Evolutionary conservation across 2,329 filamentous ascomycete species (phyloP).

Genomic region (Madurella fahalii): DNA sequence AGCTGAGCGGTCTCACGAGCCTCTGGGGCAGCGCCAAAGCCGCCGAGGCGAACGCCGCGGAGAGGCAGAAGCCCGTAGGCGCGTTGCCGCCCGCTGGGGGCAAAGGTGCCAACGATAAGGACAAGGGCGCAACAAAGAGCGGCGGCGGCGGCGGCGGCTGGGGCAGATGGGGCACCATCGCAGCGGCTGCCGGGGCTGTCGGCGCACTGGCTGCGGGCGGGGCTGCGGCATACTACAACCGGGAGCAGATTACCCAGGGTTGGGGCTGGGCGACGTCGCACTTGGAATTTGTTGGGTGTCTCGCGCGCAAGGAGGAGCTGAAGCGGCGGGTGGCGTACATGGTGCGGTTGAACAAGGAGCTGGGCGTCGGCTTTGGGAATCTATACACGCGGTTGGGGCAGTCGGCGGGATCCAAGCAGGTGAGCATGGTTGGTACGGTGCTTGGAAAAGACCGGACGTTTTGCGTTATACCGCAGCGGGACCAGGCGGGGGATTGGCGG

Average conservation of each 20-base stretch:
- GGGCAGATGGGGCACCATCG: conserved; percentile 80
- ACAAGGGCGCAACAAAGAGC: conserved; percentile 32
- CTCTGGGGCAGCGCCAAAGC: conserved; percentile 57
- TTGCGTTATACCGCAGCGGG: conserved; percentile 69
- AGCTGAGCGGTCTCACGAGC: conserved; percentile 62
- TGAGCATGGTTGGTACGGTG: conserved; percentile 53
- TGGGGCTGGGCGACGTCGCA: conserved; percentile 83
- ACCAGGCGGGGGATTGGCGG: conserved; percentile 55
- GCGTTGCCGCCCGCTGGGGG: conserved; percentile 35
- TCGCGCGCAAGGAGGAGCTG: conserved; percentile 79
- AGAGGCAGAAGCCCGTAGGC: conserved; percentile 32
- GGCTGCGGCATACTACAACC: conserved; percentile 80
- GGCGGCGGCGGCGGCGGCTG: conserved; percentile 59
- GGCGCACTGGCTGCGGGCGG: conserved; percentile 77
- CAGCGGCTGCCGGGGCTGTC: conserved; percentile 80
- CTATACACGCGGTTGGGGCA: conserved; percentile 81
- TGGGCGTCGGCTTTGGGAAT: conserved; percentile 75
- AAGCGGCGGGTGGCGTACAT: conserved; percentile 68
- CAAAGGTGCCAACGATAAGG: conserved; percentile 37
- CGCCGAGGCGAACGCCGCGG: conserved; percentile 27
- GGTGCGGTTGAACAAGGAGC: conserved; percentile 58
- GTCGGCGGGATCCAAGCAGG: conserved; percentile 52
- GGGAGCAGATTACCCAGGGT: conserved; percentile 72
- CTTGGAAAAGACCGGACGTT: conserved; percentile 76
- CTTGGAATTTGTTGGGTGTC: conserved; percentile 86